A percentile compares a stretch with the other conserved stretches of the same genome.
Conservation (phyloP, 768 basidiomycete genomes). For the Filobasidium floriforme region DNA sequence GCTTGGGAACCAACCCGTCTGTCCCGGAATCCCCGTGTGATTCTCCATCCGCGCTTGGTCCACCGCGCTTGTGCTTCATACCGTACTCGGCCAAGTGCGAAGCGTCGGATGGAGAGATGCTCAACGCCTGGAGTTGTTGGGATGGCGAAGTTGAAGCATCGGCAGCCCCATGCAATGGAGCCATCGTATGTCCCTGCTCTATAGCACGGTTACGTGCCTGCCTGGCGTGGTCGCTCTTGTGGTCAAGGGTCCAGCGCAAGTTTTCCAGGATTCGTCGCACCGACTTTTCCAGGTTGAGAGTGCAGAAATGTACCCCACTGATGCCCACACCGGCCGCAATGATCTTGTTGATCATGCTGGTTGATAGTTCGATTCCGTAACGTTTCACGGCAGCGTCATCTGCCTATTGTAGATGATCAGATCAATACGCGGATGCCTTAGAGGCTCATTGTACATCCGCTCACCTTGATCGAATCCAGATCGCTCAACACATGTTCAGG, state of each 20-base stretch:
- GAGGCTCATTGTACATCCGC: slow-evolving; percentile 26
- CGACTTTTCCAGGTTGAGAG: slow-evolving; percentile 93
- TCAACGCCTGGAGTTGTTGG: slow-evolving; percentile 33
- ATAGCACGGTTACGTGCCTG: slow-evolving; percentile 37
- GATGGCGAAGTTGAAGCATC: slow-evolving; percentile 16
- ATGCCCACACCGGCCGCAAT: slow-evolving; percentile 44
- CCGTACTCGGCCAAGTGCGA: slow-evolving; percentile 40
- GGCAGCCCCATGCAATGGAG: slow-evolving; percentile 8
- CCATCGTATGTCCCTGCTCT: slow-evolving; percentile 33
- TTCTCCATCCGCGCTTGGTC: not conserved
- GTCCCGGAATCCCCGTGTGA: not conserved
- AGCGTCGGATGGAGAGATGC: slow-evolving; percentile 48
- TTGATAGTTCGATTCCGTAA: slow-evolving; percentile 80
- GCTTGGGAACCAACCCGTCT: not conserved
- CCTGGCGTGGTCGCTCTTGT: not conserved
- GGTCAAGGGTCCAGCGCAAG: slow-evolving; percentile 57
- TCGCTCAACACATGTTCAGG: slow-evolving; percentile 60
- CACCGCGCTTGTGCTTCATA: slow-evolving; percentile 29
- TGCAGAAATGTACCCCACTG: slow-evolving; percentile 82
- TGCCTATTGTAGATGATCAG: slow-evolving; percentile 51
- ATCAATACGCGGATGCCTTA: not conserved
- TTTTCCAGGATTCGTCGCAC: slow-evolving; percentile 74
- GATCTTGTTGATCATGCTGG: slow-evolving; percentile 65
- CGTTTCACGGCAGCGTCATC: slow-evolving; percentile 92
- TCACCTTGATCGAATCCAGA: slow-evolving; percentile 68